Evolutionary conservation across 2,329 filamentous ascomycete genomes (phyloP).

Genomic region (Amylocarpus encephaloides): DNA sequence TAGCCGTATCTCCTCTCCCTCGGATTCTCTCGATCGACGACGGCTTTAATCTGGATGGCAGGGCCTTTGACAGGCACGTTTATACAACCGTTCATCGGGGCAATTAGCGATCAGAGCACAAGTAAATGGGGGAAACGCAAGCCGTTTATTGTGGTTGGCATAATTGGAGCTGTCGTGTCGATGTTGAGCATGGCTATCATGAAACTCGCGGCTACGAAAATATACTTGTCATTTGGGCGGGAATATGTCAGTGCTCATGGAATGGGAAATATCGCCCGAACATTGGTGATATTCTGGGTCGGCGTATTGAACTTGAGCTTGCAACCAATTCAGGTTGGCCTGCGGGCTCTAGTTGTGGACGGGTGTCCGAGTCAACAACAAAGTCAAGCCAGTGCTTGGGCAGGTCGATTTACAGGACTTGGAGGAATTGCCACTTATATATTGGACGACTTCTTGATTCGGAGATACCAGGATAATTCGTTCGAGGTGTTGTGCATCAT

Average conservation of each 20-base stretch:
- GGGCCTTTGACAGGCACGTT: slow-evolving; percentile 46
- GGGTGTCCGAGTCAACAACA: slow-evolving; percentile 28
- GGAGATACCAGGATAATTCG: slow-evolving; percentile 21
- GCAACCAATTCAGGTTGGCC: slow-evolving; percentile 29
- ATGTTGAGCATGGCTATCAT: slow-evolving; percentile 42
- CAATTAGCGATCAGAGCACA: slow-evolving; percentile 44
- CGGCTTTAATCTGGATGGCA: slow-evolving; percentile 48
- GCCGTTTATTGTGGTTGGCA: slow-evolving; percentile 46
- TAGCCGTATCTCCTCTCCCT: slow-evolving; percentile 46
- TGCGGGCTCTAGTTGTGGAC: slow-evolving; percentile 30
- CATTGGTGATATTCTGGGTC: slow-evolving; percentile 22
- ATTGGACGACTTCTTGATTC: slow-evolving; percentile 10
- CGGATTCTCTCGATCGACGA: slow-evolving; percentile 45
- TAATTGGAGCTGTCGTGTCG: slow-evolving; percentile 42
- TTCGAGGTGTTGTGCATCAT: slow-evolving; percentile 8
- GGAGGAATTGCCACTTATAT: slow-evolving; percentile 31
- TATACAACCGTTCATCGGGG: slow-evolving; percentile 47
- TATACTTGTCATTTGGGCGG: slow-evolving; percentile 1
- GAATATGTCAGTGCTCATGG: neutral
- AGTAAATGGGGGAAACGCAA: slow-evolving; percentile 44
- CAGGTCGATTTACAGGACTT: slow-evolving; percentile 25
- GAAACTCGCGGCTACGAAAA: slow-evolving; percentile 36
- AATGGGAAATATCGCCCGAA: slow-evolving; percentile 6
- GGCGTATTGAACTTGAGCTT: slow-evolving; percentile 28
- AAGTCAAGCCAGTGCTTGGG: slow-evolving; percentile 29